Percentiles rank a stretch among this genome's conserved stretches.
phyloP scores from a whole-genome alignment of 1,284 basidiomycete genomes.

The Mycena sp. region DNA sequence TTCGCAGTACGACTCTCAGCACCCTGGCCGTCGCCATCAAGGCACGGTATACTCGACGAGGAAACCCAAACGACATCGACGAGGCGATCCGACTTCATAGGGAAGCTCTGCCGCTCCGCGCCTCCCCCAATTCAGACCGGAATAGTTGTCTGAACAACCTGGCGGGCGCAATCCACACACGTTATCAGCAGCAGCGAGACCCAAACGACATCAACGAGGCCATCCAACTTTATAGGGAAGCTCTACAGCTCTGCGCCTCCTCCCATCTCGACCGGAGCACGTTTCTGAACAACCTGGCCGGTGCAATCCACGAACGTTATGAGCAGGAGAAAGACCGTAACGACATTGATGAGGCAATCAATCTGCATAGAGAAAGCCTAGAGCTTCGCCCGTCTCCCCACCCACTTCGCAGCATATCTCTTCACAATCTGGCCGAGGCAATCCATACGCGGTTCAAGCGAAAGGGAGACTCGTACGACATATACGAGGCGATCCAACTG shows the following conservation, averaged over 20 bases:
- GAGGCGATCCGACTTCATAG: neutral
- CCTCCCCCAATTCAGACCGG: neutral
- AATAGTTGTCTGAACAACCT: neutral
- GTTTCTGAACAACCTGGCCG: too few relatives aligned
- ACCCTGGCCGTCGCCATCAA: neutral
- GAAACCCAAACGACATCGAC: neutral
- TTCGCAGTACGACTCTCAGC: neutral
- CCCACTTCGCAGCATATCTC: neutral
- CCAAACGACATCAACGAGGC: neutral
- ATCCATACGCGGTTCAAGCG: neutral
- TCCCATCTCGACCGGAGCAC: too few relatives aligned
- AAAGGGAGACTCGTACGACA: neutral
- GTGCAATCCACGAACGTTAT: too few relatives aligned
- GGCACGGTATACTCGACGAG: neutral
- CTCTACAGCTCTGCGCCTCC: neutral
- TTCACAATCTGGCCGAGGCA: neutral
- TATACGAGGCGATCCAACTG: neutral
- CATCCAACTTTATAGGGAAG: neutral
- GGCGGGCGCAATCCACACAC: neutral
- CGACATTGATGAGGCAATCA: constrained; percentile 8
- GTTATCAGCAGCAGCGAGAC: neutral
- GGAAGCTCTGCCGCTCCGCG: neutral
- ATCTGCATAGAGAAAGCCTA: neutral
- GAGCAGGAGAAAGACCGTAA: neutral
- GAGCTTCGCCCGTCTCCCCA: too few relatives aligned